These are phyloP conservation scores for Leccinum disarticulatum DNA, from an alignment of 768 basidiomycete species.

Conservation along the genomic window DNA sequence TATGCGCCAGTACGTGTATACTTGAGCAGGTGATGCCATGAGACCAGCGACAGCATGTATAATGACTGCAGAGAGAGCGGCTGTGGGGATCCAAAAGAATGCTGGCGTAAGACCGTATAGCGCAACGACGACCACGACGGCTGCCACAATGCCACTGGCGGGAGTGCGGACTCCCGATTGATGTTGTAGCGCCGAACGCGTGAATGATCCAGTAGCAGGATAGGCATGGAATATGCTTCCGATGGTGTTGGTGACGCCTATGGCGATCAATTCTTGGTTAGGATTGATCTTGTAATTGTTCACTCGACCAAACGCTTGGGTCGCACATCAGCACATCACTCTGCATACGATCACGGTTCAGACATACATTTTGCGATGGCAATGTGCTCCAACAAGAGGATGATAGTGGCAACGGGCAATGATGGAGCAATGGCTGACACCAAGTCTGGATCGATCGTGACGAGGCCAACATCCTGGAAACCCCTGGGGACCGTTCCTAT, in stretches of 20 bases:
- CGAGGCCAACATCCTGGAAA: slow-evolving; percentile 56
- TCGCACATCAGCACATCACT: slow-evolving; percentile 10
- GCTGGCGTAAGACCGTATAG: slow-evolving; percentile 92
- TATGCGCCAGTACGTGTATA: slow-evolving; percentile 91
- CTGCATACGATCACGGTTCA: not conserved
- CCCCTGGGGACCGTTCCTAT: slow-evolving; percentile 84
- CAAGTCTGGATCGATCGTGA: slow-evolving; percentile 48
- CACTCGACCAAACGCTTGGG: slow-evolving; percentile 85
- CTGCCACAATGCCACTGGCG: slow-evolving; percentile 80
- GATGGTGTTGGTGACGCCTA: slow-evolving; percentile 93
- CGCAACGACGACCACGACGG: slow-evolving; percentile 88
- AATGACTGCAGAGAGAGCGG: slow-evolving; percentile 88
- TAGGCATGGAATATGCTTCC: slow-evolving; percentile 91
- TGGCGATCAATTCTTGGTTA: slow-evolving; percentile 94
- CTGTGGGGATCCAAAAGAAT: slow-evolving; percentile 86
- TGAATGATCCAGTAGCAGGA: slow-evolving; percentile 97
- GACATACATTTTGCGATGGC: slow-evolving; percentile 89
- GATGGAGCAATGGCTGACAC: slow-evolving; percentile 69
- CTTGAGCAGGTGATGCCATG: slow-evolving; percentile 78
- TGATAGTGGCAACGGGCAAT: slow-evolving; percentile 83
- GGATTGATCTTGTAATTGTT: slow-evolving; percentile 95
- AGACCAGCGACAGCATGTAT: slow-evolving; percentile 91
- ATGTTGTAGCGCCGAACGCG: slow-evolving; percentile 93
- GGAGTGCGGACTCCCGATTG: slow-evolving; percentile 99
- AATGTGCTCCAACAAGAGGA: slow-evolving; percentile 92